phyloP scores from a whole-genome alignment of 1,284 basidiomycete species.

The Pseudomicrostroma phylloplanum region DNA sequence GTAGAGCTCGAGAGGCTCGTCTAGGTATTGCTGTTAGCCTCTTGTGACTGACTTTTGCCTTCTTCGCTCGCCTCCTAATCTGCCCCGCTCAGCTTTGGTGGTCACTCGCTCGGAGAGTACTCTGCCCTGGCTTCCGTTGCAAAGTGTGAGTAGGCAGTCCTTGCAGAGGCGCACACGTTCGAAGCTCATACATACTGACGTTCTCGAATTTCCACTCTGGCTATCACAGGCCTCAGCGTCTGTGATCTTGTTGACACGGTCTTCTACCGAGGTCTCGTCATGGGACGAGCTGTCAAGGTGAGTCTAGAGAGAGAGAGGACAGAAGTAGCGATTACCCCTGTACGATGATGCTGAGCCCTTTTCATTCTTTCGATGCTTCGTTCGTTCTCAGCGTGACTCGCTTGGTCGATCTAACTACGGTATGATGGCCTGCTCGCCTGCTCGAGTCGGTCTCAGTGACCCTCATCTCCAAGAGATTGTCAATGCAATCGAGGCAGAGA shows the following conservation, averaged over 20 bases:
- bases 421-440: constrained; percentile 97
- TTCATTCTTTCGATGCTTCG: too few species aligned
- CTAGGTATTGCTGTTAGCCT: not conserved
- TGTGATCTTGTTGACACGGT: constrained; percentile 95
- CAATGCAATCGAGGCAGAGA: constrained; percentile 61
- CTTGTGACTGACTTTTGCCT: not conserved
- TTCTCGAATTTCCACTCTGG: not conserved
- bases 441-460: constrained; percentile 65
- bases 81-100: constrained; percentile 76
- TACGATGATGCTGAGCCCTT: not conserved
- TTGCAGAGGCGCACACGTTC: not conserved
- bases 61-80: not conserved
- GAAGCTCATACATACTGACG: not conserved
- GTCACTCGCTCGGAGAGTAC: constrained; percentile 97
- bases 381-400: constrained; percentile 73
- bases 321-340: constrained; percentile 38
- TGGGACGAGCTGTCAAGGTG: constrained; percentile 54
- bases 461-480: constrained; percentile 81
- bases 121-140: constrained; percentile 95
- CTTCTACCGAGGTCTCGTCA: constrained; percentile 98
- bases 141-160: constrained; percentile 53
- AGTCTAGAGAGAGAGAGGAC: constrained; percentile 82
- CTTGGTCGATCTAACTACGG: constrained; percentile 91
- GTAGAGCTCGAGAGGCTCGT: not conserved
- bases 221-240: constrained; percentile 68